phyloP scores from a whole-genome alignment of 805 yeast species.

The Candida chauliodis region DNA sequence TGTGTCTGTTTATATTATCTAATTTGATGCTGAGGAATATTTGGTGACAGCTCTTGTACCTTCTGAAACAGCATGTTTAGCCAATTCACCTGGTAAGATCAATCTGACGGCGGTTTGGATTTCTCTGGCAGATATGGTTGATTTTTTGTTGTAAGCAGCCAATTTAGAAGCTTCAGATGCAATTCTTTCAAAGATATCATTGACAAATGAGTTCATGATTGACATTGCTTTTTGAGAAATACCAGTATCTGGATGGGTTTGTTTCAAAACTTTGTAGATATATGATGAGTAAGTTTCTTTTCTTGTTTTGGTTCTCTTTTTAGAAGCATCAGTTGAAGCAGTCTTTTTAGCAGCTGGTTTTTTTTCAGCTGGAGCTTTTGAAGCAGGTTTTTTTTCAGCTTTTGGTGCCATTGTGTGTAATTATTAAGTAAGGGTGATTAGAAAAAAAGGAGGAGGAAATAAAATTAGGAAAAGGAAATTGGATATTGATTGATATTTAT shows the following conservation, averaged over 20 bases:
- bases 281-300: constrained; percentile 98
- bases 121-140: constrained; percentile 97
- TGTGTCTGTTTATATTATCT: too few relatives aligned
- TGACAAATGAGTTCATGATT: constrained; percentile 96
- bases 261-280: constrained; percentile 97
- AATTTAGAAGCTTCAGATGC: constrained; percentile 97
- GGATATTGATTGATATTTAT: constrained; percentile 10
- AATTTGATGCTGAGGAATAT: constrained; percentile 69
- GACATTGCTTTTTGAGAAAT: constrained; percentile 98
- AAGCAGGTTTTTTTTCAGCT: constrained; percentile 78
- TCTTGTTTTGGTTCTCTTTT: constrained; percentile 93
- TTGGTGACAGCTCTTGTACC: constrained; percentile 98
- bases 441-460: constrained; percentile 3
- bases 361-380: constrained; percentile 97
- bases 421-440: background rate
- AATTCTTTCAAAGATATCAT: constrained; percentile 96
- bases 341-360: constrained; percentile 89
- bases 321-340: constrained; percentile 69
- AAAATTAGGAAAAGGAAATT: background rate
- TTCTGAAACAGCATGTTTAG: constrained; percentile 97
- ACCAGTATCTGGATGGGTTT: constrained; percentile 99
- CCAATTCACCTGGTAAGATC: constrained; percentile 97
- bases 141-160: constrained; percentile 98
- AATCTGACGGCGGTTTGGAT: constrained; percentile 98
- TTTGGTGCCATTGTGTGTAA: constrained; percentile 57